These are phyloP conservation scores for Pseudozyma tsukubaensis DNA, from an alignment of 1,284 basidiomycete species.

Conservation along the genomic window DNA sequence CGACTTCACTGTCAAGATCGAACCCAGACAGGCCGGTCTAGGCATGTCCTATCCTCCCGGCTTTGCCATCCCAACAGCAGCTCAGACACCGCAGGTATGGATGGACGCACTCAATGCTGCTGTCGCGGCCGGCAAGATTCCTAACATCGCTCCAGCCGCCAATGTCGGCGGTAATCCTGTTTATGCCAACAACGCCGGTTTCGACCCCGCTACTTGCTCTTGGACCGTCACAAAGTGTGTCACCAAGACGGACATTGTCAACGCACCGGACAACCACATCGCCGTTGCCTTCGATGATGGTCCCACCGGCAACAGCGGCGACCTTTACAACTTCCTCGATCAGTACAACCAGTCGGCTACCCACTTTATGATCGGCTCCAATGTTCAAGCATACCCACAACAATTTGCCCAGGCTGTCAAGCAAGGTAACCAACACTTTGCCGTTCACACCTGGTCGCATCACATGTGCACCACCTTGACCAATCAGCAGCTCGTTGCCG, in stretches of 20 bases:
- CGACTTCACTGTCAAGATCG: constrained; percentile 45
- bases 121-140: constrained; percentile 53
- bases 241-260: constrained; percentile 76
- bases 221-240: constrained; percentile 72
- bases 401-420: constrained; percentile 82
- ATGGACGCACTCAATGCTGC: constrained; percentile 44
- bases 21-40: constrained; percentile 19
- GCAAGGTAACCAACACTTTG: constrained; percentile 74
- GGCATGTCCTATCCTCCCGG: constrained; percentile 25
- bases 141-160: constrained; percentile 39
- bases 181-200: constrained; percentile 45
- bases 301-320: constrained; percentile 82
- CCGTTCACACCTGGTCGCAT: constrained; percentile 72
- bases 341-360: constrained; percentile 79
- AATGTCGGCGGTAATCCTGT: constrained; percentile 26
- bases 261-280: constrained; percentile 70
- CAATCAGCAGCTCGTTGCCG: constrained; percentile 90
- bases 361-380: constrained; percentile 92
- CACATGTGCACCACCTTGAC: constrained; percentile 79
- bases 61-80: constrained; percentile 24
- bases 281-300: constrained; percentile 76
- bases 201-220: constrained; percentile 40
- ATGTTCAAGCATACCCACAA: constrained; percentile 80
- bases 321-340: constrained; percentile 75
- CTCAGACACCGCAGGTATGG: constrained; percentile 50